Evolutionary conservation across 805 yeast species (phyloP).

Genomic region (Wickerhamiella parazyma): DNA sequence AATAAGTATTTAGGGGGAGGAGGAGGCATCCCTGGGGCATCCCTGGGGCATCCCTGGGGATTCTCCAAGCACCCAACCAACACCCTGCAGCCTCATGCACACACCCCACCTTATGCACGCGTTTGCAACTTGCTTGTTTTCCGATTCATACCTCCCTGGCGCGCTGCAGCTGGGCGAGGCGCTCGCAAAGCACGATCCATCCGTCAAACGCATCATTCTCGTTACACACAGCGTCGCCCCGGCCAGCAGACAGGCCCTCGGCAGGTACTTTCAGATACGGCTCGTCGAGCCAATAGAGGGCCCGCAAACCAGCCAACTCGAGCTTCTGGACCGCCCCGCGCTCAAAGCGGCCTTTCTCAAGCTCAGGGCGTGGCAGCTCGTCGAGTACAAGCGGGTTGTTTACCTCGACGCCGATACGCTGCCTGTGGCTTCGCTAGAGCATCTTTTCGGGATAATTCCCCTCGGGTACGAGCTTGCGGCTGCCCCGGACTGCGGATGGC

Average conservation of each 20-base stretch:
- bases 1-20: not conserved
- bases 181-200: constrained; percentile 20
- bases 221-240: constrained; percentile 19
- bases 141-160: constrained; percentile 34
- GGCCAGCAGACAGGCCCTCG: constrained; percentile 14
- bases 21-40: not conserved
- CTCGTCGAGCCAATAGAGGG: constrained; percentile 21
- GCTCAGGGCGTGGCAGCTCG: constrained; percentile 40
- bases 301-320: constrained; percentile 19
- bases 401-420: constrained; percentile 44
- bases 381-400: constrained; percentile 30
- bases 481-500: constrained; percentile 81
- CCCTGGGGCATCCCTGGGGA: too few relatives aligned
- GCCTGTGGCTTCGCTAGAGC: constrained; percentile 28
- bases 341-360: constrained; percentile 38
- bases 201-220: constrained; percentile 20
- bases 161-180: constrained; percentile 36
- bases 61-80: too few relatives aligned
- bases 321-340: constrained; percentile 36
- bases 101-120: constrained; percentile 22
- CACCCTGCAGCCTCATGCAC: too few relatives aligned
- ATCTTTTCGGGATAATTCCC: constrained; percentile 20
- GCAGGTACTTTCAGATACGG: constrained; percentile 20
- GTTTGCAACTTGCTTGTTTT: constrained; percentile 34
- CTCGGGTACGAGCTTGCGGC: constrained; percentile 27